These are phyloP conservation scores for Yamadazyma blattariae DNA, from an alignment of 1,139 yeast genomes.

Conservation along the genomic window DNA sequence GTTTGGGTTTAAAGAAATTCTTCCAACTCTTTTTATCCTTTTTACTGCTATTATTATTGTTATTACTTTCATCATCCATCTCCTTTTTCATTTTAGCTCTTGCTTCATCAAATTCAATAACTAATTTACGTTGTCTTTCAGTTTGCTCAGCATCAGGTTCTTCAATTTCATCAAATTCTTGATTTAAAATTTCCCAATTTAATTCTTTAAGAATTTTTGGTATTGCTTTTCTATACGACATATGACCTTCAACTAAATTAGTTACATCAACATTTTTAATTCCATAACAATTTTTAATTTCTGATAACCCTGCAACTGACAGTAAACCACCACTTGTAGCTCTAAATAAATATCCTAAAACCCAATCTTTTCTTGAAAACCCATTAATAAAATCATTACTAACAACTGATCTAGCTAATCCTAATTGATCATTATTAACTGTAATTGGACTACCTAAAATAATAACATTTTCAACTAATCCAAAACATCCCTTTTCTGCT, in stretches of 20 bases:
- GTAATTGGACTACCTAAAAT: slow-evolving; percentile 89
- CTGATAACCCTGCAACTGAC: slow-evolving; percentile 85
- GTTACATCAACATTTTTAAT: slow-evolving; percentile 88
- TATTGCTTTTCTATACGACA: slow-evolving; percentile 93
- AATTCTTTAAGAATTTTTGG: slow-evolving; percentile 69
- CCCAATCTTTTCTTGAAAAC: slow-evolving; percentile 92
- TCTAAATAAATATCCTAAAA: slow-evolving; percentile 87
- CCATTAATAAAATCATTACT: slow-evolving; percentile 91
- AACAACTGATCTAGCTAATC: slow-evolving; percentile 80
- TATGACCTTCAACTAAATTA: slow-evolving; percentile 86
- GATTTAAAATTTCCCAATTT: slow-evolving; percentile 83
- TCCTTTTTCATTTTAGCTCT: slow-evolving; percentile 55
- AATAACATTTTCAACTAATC: slow-evolving; percentile 84
- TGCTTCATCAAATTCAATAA: slow-evolving; percentile 84
- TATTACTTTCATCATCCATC: slow-evolving; percentile 21
- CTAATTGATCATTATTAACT: slow-evolving; percentile 72
- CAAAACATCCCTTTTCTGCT: slow-evolving; percentile 83
- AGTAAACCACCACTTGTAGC: slow-evolving; percentile 95
- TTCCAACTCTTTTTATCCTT: slow-evolving; percentile 49
- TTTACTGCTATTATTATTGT: slow-evolving; percentile 18
- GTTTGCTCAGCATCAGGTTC: slow-evolving; percentile 91
- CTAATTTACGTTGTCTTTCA: slow-evolving; percentile 75
- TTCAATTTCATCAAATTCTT: slow-evolving; percentile 92
- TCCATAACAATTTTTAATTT: slow-evolving; percentile 60
- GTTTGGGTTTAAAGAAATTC: slow-evolving; percentile 70